phyloP scores from a whole-genome alignment of 2,329 filamentous ascomycete species.

The Beauveria sp. region DNA sequence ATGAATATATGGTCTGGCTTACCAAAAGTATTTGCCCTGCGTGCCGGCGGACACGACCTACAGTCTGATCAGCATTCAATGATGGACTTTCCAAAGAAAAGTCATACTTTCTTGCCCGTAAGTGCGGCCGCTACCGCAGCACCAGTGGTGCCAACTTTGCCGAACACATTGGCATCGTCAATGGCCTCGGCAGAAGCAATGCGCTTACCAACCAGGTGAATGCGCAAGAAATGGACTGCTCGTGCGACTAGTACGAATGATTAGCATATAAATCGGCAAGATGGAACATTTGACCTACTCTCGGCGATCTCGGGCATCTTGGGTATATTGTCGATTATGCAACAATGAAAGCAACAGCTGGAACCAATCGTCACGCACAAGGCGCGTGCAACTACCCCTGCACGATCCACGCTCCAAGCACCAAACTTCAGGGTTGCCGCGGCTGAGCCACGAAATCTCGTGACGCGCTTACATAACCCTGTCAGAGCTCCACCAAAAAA shows the following conservation, averaged over 20 bases:
- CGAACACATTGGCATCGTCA: slow-evolving; percentile 80
- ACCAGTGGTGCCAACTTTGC: slow-evolving; percentile 78
- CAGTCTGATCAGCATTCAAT: background rate
- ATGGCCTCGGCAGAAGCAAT: slow-evolving; percentile 62
- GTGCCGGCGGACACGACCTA: slow-evolving; percentile 60
- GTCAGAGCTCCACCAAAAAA: slow-evolving; percentile 9
- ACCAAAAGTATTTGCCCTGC: slow-evolving; percentile 97
- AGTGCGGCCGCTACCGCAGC: slow-evolving; percentile 66
- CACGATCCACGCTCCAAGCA: background rate
- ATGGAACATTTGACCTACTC: slow-evolving; percentile 27
- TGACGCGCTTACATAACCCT: slow-evolving; percentile 21
- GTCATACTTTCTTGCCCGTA: slow-evolving; percentile 56
- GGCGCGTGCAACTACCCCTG: background rate
- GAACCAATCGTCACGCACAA: background rate
- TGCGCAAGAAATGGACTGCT: slow-evolving; percentile 75
- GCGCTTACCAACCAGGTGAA: slow-evolving; percentile 75
- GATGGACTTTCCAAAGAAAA: background rate
- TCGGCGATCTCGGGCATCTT: slow-evolving; percentile 58
- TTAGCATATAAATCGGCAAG: slow-evolving; percentile 7
- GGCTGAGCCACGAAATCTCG: slow-evolving; percentile 25
- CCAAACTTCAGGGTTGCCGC: background rate
- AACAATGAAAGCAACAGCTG: background rate
- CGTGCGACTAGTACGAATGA: slow-evolving; percentile 57
- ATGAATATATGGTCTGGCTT: slow-evolving; percentile 13
- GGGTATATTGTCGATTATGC: background rate